phyloP scores from a whole-genome alignment of 495 filamentous ascomycete species.

The Podospora pseudocomata region DNA sequence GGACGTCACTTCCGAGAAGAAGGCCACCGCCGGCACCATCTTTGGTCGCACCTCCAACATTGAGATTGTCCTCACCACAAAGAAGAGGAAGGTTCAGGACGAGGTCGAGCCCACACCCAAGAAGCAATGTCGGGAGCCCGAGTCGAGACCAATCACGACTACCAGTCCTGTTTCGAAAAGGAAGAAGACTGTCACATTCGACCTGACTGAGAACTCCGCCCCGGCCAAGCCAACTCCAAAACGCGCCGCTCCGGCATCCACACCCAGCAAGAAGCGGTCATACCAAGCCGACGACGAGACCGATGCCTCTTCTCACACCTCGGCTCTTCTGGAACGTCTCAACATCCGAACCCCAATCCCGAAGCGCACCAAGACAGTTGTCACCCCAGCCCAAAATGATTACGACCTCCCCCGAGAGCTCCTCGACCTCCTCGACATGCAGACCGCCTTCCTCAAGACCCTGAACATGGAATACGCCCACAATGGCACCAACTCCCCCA shows the following conservation, averaged over 20 bases:
- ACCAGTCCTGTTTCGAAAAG: slow-evolving; percentile 17
- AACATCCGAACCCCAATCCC: slow-evolving; percentile 36
- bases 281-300: slow-evolving; percentile 18
- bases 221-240: slow-evolving; percentile 2
- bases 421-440: slow-evolving; percentile 52
- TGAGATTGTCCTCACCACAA: slow-evolving; percentile 32
- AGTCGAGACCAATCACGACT: slow-evolving; percentile 10
- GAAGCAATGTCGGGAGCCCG: slow-evolving; percentile 25
- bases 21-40: slow-evolving; percentile 5
- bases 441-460: slow-evolving; percentile 56
- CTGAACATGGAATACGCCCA: slow-evolving; percentile 60
- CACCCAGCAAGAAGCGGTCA: slow-evolving; percentile 24
- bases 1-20: slow-evolving; percentile 21
- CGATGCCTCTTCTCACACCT: slow-evolving; percentile 19
- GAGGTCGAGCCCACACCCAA: slow-evolving; percentile 24
- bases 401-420: slow-evolving; percentile 51
- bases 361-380: slow-evolving; percentile 31
- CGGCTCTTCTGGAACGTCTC: slow-evolving; percentile 39
- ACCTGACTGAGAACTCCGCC: slow-evolving; percentile 16
- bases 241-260: slow-evolving; percentile 5
- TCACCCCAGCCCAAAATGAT: slow-evolving; percentile 30
- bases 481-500: slow-evolving; percentile 57
- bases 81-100: slow-evolving; percentile 32
- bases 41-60: slow-evolving; percentile 25
- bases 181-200: slow-evolving; percentile 32